phyloP scores from a whole-genome alignment of 148 eudicot genomes.

The Rhododendron molle region DNA sequence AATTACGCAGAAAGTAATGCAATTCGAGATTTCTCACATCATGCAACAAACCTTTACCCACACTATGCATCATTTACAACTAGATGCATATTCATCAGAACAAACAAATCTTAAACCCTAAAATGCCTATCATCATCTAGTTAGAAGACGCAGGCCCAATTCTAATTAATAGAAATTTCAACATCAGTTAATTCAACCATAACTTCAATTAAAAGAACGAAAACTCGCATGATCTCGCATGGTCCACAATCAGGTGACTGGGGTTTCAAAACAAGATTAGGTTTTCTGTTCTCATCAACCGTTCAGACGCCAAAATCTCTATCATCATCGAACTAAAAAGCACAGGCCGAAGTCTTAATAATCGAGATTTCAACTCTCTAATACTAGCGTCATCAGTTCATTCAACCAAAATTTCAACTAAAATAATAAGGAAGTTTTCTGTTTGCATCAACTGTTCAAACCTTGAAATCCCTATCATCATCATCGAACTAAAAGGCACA shows the following conservation, averaged over 20 bases:
- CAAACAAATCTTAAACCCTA: not conserved
- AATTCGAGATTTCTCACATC: not conserved
- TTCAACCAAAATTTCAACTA: too few species aligned
- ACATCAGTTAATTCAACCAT: not conserved
- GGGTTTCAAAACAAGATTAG: too few species aligned
- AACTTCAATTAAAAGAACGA: not conserved
- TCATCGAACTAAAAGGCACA: not conserved
- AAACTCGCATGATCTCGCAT: not conserved
- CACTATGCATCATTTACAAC: not conserved
- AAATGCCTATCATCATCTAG: not conserved
- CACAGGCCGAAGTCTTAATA: not conserved
- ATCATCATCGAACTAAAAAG: not conserved
- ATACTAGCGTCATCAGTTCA: not conserved
- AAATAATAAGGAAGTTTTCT: too few species aligned
- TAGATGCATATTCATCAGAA: not conserved
- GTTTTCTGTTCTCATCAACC: too few species aligned
- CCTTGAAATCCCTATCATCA: too few species aligned
- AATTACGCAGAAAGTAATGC: not conserved
- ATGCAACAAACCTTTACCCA: not conserved
- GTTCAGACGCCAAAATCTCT: not conserved
- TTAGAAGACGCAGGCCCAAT: not conserved
- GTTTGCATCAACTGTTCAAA: too few species aligned
- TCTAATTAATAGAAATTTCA: not conserved
- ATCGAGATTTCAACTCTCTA: not conserved
- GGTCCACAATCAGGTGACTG: not conserved